These are phyloP conservation scores for Fraxinus xanthoxyloides DNA, from an alignment of 305 asterid species.

Conservation along the genomic window DNA sequence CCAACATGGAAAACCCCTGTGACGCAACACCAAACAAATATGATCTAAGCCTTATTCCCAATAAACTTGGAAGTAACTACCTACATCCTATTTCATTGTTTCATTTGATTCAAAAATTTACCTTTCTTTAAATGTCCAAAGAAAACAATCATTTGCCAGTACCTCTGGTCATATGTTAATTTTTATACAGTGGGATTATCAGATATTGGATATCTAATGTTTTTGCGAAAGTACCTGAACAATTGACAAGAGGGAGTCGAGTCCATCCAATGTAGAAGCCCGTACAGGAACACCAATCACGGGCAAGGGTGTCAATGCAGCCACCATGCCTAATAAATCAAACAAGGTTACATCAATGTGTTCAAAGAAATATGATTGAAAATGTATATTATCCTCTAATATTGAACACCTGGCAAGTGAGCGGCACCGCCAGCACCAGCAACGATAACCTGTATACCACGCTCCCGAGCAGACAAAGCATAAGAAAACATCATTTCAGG, in stretches of 20 bases:
- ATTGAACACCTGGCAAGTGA: conserved; percentile 77
- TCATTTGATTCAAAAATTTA: background rate
- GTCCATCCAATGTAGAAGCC: conserved; percentile 83
- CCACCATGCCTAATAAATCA: conserved; percentile 76
- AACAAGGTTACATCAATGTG: conserved; percentile 16
- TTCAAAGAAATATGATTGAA: background rate
- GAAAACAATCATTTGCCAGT: background rate
- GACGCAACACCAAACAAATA: background rate
- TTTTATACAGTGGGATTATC: background rate
- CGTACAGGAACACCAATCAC: conserved; percentile 98
- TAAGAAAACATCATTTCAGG: conserved; percentile 79
- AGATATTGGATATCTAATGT: background rate
- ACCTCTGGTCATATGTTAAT: background rate
- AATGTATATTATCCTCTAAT: background rate
- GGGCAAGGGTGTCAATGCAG: conserved; percentile 92
- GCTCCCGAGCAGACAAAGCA: conserved; percentile 77
- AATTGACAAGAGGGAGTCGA: conserved; percentile 87
- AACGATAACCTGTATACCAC: conserved; percentile 88
- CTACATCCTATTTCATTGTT: background rate
- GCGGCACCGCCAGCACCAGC: conserved; percentile 99
- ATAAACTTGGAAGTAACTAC: background rate
- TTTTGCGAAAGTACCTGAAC: conserved; percentile 64
- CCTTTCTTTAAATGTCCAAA: background rate
- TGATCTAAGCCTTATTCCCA: background rate
- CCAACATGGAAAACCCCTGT: background rate